Base-by-base conservation (phyloP, 2,329 filamentous ascomycete genomes). In the Polytolypa hystricis region DNA sequence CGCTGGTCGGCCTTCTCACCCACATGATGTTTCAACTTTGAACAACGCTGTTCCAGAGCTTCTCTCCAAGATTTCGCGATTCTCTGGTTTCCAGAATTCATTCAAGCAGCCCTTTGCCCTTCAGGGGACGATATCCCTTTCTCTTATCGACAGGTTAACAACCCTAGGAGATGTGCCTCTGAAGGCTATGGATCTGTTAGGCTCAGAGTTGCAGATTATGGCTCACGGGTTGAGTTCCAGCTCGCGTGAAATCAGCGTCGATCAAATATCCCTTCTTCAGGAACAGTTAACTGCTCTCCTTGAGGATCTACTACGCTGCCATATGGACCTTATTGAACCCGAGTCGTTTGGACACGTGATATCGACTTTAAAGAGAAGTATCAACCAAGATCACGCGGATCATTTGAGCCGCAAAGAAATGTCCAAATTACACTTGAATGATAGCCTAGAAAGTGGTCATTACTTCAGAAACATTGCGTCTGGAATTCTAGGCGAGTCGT, bases 171-270 rank as follows among this genome's bases (percentile, higher is more conserved):
- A 67, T 16, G 73, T 78, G 0, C 71, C 64, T 30, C 60, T 85
- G 26, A 69, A 69, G 30, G 73, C 76, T 28, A 60, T 85, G 32
- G 66, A 71, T 30, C 65, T 80, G 12, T 63, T 85, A 0, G 77
- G 82, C 54, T 62, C 66, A 1, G 81, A 85, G 50, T 58, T 83
- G 33, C 74, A 76, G 6, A 62, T 71, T 3, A 61, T 83, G 41
- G 74, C 73, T 7, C 65, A 66, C 30, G 69, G 74, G 38, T 47
- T 81, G 17, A 59, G 70, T 32, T 52, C 58, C 23, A 65, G 73
- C 40, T 69, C 67, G 37, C 50, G 59, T 20, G 58, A 72, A 17
- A 55, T 80, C 28, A 56, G 65, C 3, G 53, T 61, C 10, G 67
- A 77, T 46, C 67, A 74, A 2, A 47, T 74, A 3, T 47, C 51